These are phyloP conservation scores for Amesomyces nigricolor DNA, from an alignment of 2,329 filamentous ascomycete species.

Conservation along the genomic window DNA sequence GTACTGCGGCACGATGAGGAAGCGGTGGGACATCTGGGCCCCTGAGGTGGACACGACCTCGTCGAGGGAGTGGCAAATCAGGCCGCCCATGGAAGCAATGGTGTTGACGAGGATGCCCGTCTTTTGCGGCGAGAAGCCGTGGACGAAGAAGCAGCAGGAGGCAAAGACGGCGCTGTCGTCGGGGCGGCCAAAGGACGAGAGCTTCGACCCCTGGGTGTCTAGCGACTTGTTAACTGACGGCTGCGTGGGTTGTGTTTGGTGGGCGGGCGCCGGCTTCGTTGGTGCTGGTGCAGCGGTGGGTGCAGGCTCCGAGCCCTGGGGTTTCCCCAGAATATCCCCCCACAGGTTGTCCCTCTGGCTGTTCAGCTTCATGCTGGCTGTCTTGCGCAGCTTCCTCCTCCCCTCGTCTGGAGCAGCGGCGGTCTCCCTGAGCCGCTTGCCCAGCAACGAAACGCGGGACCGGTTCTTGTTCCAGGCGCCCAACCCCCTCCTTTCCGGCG, in stretches of 20 bases:
- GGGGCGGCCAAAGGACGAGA: constrained; percentile 24
- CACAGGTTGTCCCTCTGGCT: constrained; percentile 81
- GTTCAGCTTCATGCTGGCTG: constrained; percentile 76
- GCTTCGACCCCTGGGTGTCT: constrained; percentile 24
- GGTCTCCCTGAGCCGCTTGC: constrained; percentile 55
- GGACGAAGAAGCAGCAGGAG: constrained; percentile 52
- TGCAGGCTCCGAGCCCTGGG: constrained; percentile 30
- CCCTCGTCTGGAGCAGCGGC: constrained; percentile 48
- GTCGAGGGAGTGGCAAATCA: constrained; percentile 38
- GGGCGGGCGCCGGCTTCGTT: not conserved
- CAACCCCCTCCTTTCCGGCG: constrained; percentile 63
- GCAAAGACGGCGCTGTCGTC: constrained; percentile 45
- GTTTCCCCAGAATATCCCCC: constrained; percentile 71
- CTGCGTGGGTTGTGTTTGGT: not conserved
- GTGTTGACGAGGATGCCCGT: constrained; percentile 44
- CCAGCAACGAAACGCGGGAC: constrained; percentile 42
- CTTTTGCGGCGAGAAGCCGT: constrained; percentile 52
- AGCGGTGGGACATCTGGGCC: constrained; percentile 36
- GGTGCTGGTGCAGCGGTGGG: not conserved
- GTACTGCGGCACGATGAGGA: constrained; percentile 51
- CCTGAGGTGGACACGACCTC: constrained; percentile 34
- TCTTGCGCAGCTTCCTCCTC: constrained; percentile 77
- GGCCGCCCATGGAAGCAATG: constrained; percentile 44
- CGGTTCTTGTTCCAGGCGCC: constrained; percentile 66
- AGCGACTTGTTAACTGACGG: constrained; percentile 12